phyloP scores from a whole-genome alignment of 495 filamentous ascomycete species.

The Gamarada debralockiae region DNA sequence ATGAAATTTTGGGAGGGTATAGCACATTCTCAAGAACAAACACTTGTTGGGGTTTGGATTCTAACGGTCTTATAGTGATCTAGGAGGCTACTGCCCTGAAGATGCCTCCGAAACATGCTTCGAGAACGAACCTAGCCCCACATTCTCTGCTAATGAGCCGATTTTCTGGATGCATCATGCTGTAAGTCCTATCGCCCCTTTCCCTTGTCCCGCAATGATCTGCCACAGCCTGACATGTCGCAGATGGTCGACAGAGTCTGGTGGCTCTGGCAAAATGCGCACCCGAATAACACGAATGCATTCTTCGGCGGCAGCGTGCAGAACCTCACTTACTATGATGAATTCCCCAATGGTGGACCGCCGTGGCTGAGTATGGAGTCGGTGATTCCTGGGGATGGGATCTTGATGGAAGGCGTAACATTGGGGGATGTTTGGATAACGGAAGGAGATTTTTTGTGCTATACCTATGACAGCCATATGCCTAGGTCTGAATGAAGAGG shows the following conservation, averaged over 20 bases:
- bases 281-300: background rate
- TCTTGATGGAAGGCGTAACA: background rate
- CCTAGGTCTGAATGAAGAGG: too few relatives aligned
- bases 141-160: background rate
- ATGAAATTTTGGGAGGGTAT: background rate
- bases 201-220: too few relatives aligned
- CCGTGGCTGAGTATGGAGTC: background rate
- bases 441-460: background rate
- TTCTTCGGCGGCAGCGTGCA: constrained; percentile 1
- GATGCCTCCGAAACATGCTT: background rate
- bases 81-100: background rate
- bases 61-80: background rate
- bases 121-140: background rate
- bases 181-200: too few relatives aligned
- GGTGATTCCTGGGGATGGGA: background rate
- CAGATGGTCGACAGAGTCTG: background rate
- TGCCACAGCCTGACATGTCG: background rate
- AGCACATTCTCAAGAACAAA: background rate
- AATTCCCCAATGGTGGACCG: background rate
- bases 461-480: too few relatives aligned
- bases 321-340: background rate
- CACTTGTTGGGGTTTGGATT: background rate
- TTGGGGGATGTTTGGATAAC: background rate
- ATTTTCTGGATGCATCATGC: background rate
- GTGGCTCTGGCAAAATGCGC: background rate